phyloP scores from a whole-genome alignment of 2,329 filamentous ascomycete genomes.

The Fusarium agapanthi region DNA sequence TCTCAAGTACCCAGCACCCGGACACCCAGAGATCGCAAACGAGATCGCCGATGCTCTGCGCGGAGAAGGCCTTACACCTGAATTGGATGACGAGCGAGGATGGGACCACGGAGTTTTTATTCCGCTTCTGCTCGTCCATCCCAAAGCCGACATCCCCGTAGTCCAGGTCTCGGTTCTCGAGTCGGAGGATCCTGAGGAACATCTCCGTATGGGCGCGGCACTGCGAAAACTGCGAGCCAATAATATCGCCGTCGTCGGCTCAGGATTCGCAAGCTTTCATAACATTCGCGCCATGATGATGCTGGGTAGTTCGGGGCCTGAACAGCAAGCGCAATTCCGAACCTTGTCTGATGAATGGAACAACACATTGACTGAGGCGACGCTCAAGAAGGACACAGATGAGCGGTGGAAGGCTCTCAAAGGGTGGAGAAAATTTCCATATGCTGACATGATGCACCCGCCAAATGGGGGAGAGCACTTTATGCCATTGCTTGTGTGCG shows the following conservation, averaged over 20 bases:
- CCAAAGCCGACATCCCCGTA: conserved; percentile 61
- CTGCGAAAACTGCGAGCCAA: conserved; percentile 58
- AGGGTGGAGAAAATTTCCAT: conserved; percentile 58
- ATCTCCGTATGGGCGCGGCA: conserved; percentile 63
- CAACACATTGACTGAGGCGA: conserved; percentile 52
- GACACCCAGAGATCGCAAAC: conserved; percentile 61
- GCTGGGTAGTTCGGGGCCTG: conserved; percentile 39
- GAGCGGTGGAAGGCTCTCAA: conserved; percentile 53
- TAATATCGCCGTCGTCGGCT: conserved; percentile 68
- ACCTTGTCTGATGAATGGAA: conserved; percentile 55
- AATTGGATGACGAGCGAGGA: conserved; percentile 52
- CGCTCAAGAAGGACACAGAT: conserved; percentile 44
- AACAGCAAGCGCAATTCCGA: conserved; percentile 38
- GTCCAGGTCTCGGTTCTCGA: conserved; percentile 65
- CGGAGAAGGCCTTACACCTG: conserved; percentile 54
- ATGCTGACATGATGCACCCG: conserved; percentile 64
- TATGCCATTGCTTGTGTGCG: conserved; percentile 65
- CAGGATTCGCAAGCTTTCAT: conserved; percentile 67
- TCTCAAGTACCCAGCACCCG: conserved; percentile 65
- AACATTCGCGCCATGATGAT: conserved; percentile 59
- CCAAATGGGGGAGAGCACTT: conserved; percentile 65
- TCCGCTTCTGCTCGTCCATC: conserved; percentile 63
- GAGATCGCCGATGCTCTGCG: conserved; percentile 57
- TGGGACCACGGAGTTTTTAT: conserved; percentile 72
- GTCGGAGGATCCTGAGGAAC: conserved; percentile 58